Evolutionary conservation across 306 rosid genomes (phyloP).

Genomic region (Datisca glomerata): DNA sequence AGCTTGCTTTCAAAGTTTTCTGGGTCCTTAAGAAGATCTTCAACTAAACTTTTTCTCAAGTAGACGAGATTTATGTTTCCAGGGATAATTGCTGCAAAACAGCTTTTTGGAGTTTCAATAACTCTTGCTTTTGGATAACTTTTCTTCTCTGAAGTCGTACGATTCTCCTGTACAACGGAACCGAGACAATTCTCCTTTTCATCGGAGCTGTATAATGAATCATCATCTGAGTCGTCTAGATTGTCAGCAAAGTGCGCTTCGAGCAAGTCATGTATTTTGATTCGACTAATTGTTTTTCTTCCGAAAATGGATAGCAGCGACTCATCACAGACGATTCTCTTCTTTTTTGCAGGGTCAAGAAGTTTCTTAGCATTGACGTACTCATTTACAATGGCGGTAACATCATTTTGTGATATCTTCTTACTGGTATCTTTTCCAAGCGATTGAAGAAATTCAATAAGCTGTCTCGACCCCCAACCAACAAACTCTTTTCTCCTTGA

Average conservation of each 20-base stretch:
- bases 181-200: conserved; percentile 20
- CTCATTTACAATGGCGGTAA: conserved; percentile 34
- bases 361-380: conserved; percentile 39
- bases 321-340: conserved; percentile 47
- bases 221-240: conserved; percentile 24
- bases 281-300: conserved; percentile 44
- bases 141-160: conserved; percentile 15
- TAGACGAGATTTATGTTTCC: conserved; percentile 60
- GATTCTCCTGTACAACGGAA: conserved; percentile 14
- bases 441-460: conserved; percentile 45
- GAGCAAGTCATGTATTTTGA: conserved; percentile 46
- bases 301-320: conserved; percentile 50
- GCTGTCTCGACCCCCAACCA: conserved; percentile 67
- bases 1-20: conserved; percentile 49
- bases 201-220: conserved; percentile 17
- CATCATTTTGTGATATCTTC: conserved; percentile 40
- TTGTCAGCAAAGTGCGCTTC: conserved; percentile 57
- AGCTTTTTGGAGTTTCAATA: conserved; percentile 32
- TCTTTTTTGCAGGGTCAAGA: conserved; percentile 43
- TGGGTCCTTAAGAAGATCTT: conserved; percentile 41
- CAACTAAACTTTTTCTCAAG: conserved; percentile 46
- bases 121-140: conserved; percentile 14
- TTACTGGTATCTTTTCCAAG: conserved; percentile 42
- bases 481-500: conserved; percentile 38
- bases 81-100: conserved; percentile 56